phyloP scores from a whole-genome alignment of 805 yeast genomes.

The Candida sakaeoensis region DNA sequence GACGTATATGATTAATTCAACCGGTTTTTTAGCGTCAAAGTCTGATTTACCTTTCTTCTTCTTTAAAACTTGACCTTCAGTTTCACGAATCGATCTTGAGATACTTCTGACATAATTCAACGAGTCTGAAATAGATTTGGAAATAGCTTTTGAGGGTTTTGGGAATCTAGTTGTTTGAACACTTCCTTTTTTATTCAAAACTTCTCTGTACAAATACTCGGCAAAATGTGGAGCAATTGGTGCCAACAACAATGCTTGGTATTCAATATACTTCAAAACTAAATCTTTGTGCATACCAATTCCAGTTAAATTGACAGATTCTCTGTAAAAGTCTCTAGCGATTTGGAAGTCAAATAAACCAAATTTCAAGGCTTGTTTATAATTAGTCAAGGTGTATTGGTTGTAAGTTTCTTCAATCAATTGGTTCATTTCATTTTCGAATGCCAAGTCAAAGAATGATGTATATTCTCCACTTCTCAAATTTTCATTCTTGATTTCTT shows the following conservation, averaged over 20 bases:
- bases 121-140: constrained; percentile 58
- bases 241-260: constrained; percentile 77
- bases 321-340: constrained; percentile 95
- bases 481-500: constrained; percentile 48
- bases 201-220: constrained; percentile 83
- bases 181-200: constrained; percentile 60
- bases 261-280: constrained; percentile 76
- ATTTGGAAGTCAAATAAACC: constrained; percentile 94
- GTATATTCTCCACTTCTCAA: constrained; percentile 50
- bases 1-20: constrained; percentile 66
- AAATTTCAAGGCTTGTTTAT: constrained; percentile 82
- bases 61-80: constrained; percentile 82
- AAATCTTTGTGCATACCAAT: constrained; percentile 80
- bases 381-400: constrained; percentile 69
- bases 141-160: constrained; percentile 61
- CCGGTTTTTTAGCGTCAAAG: constrained; percentile 71
- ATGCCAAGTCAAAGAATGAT: constrained; percentile 77
- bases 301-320: constrained; percentile 46
- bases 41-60: constrained; percentile 78
- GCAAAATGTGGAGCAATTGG: constrained; percentile 97
- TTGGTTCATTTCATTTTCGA: constrained; percentile 88
- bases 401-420: constrained; percentile 71
- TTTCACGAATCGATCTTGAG: constrained; percentile 84
- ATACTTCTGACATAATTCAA: constrained; percentile 75
- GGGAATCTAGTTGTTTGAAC: constrained; percentile 83